These are phyloP conservation scores for Taphrina wiesneri DNA, from an alignment of 1,139 yeast genomes.

Conservation along the genomic window DNA sequence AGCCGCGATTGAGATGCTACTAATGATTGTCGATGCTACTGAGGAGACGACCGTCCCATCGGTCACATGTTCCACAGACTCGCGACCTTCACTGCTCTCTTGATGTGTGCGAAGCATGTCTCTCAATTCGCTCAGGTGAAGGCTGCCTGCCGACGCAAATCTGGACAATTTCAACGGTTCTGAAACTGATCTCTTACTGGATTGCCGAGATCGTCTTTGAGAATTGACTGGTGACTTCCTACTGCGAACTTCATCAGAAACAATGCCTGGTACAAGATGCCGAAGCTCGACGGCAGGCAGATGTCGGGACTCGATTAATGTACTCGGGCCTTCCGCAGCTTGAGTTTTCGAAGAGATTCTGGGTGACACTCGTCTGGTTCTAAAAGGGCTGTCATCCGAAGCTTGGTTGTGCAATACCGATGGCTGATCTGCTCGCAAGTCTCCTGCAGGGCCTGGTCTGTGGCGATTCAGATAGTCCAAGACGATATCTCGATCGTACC, in stretches of 20 bases:
- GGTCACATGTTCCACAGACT: no score
- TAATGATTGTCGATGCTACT: not conserved
- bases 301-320: not conserved
- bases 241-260: not conserved
- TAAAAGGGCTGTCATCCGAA: not conserved
- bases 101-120: not conserved
- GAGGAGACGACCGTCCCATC: not conserved
- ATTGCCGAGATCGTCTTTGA: not conserved
- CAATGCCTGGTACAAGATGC: not conserved
- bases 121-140: not conserved
- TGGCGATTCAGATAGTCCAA: not conserved
- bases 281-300: not conserved
- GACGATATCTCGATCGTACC: not conserved
- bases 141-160: not conserved
- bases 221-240: constrained; percentile 3
- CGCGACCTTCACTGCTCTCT: not conserved
- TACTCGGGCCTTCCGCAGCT: not conserved
- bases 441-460: not conserved
- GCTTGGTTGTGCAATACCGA: not conserved
- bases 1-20: not conserved
- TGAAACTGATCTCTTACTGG: not conserved
- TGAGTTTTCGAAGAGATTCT: not conserved
- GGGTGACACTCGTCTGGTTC: constrained; percentile 1
- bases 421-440: not conserved
- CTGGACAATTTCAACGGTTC: not conserved